phyloP scores from a whole-genome alignment of 768 basidiomycete genomes.

The Phaeolepiota aurea region DNA sequence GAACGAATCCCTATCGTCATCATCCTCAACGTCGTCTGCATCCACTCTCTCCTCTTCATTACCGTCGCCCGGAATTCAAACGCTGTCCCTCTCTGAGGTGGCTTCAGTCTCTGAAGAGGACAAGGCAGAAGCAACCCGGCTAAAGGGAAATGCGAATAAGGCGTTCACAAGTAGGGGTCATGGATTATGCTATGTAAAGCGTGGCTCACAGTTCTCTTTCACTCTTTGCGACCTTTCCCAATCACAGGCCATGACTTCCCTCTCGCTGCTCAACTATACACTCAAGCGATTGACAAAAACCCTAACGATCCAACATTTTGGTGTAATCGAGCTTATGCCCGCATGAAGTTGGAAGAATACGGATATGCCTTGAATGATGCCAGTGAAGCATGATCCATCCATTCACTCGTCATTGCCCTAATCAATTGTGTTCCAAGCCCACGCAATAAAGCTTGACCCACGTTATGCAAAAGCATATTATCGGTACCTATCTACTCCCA shows the following conservation, averaged over 20 bases:
- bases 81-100: constrained; percentile 37
- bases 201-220: too few species aligned
- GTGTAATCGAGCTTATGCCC: constrained; percentile 90
- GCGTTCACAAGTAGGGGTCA: constrained; percentile 61
- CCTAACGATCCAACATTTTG: constrained; percentile 84
- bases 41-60: constrained; percentile 48
- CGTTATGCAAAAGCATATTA: constrained; percentile 89
- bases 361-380: constrained; percentile 89
- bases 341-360: constrained; percentile 89
- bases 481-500: constrained; percentile 26
- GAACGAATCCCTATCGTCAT: constrained; percentile 17
- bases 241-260: constrained; percentile 63
- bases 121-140: constrained; percentile 51
- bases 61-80: constrained; percentile 51
- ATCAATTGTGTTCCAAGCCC: constrained; percentile 34
- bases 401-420: constrained; percentile 1
- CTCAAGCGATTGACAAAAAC: constrained; percentile 79
- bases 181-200: not conserved
- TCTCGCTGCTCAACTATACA: constrained; percentile 70
- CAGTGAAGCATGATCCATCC: constrained; percentile 43
- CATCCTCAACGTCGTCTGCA: constrained; percentile 29
- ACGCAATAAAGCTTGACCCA: constrained; percentile 82
- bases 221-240: not conserved
- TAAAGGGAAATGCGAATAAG: constrained; percentile 86
- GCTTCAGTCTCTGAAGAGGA: constrained; percentile 57